Percentiles rank a stretch among this genome's conserved stretches.
phyloP scores from a whole-genome alignment of 176 grass and related monocot species.

The Oryza longistaminata region DNA sequence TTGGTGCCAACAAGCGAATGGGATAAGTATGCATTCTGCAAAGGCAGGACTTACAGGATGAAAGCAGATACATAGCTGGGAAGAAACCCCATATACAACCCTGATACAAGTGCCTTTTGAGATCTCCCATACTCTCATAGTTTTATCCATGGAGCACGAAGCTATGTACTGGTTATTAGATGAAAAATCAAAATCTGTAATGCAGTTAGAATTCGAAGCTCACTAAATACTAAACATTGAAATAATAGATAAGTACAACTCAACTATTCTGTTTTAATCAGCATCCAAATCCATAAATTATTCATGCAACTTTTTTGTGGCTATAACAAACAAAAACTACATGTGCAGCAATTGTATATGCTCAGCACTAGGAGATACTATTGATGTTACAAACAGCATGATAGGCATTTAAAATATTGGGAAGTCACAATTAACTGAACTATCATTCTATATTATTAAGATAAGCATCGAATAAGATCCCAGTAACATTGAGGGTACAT shows the following conservation, averaged over 20 bases:
- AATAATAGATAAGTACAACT: neutral
- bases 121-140: constrained; percentile 88
- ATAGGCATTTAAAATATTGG: neutral
- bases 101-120: constrained; percentile 90
- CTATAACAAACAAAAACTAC: constrained; percentile 4
- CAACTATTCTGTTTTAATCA: neutral
- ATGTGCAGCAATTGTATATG: neutral
- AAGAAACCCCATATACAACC: constrained; percentile 95
- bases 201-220: constrained; percentile 58
- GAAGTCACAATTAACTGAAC: constrained; percentile 5
- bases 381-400: neutral
- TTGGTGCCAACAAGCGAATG: neutral
- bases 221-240: neutral
- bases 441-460: neutral
- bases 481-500: neutral
- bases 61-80: constrained; percentile 93
- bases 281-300: constrained; percentile 4
- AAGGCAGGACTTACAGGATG: constrained; percentile 69
- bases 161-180: constrained; percentile 99
- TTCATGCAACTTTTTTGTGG: neutral
- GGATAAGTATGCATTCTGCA: neutral
- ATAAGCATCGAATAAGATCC: neutral
- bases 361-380: neutral
- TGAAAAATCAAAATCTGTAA: constrained; percentile 99
- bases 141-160: constrained; percentile 99